phyloP scores from a whole-genome alignment of 805 yeast genomes.

The Saccharomycopsis fodiens region DNA sequence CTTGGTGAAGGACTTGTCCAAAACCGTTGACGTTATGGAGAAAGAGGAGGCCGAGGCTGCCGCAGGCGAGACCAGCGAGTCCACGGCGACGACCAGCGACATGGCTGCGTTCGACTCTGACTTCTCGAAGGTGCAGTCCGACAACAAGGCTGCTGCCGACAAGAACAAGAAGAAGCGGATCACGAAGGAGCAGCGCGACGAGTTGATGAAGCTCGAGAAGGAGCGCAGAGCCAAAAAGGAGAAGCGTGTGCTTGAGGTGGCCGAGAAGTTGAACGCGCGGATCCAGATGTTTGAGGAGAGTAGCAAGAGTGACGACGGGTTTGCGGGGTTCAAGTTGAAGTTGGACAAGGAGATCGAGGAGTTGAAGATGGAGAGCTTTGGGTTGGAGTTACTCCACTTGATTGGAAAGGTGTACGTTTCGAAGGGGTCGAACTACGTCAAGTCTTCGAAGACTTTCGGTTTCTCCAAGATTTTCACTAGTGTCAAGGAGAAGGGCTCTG shows the following conservation, averaged over 20 bases:
- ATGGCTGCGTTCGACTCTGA: conserved; percentile 16
- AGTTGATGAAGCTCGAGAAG: conserved; percentile 41
- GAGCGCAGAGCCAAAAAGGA: conserved; percentile 45
- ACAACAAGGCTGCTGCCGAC: conserved; percentile 29
- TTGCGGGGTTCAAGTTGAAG: conserved; percentile 41
- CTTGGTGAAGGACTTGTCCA: conserved; percentile 53
- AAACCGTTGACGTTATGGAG: conserved; percentile 44
- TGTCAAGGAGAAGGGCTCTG: conserved; percentile 76
- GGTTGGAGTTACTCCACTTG: conserved; percentile 75
- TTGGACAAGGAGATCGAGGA: conserved; percentile 62
- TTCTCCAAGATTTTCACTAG: conserved; percentile 76
- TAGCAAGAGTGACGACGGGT: conserved; percentile 37
- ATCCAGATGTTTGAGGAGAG: conserved; percentile 40
- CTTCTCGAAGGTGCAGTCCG: conserved; percentile 26
- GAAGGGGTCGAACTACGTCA: conserved; percentile 67
- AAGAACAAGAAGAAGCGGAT: conserved; percentile 24
- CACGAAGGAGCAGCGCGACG: conserved; percentile 40
- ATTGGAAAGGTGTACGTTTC: conserved; percentile 73
- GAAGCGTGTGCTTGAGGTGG: conserved; percentile 43
- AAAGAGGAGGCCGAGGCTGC: conserved; percentile 25
- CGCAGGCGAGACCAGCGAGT: conserved; percentile 20
- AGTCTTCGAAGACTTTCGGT: conserved; percentile 77
- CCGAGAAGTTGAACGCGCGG: conserved; percentile 39
- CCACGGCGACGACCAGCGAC: not conserved
- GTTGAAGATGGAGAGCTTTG: conserved; percentile 91